Evolutionary conservation across 768 basidiomycete genomes (phyloP).

Genomic region (Mycena amicta): DNA sequence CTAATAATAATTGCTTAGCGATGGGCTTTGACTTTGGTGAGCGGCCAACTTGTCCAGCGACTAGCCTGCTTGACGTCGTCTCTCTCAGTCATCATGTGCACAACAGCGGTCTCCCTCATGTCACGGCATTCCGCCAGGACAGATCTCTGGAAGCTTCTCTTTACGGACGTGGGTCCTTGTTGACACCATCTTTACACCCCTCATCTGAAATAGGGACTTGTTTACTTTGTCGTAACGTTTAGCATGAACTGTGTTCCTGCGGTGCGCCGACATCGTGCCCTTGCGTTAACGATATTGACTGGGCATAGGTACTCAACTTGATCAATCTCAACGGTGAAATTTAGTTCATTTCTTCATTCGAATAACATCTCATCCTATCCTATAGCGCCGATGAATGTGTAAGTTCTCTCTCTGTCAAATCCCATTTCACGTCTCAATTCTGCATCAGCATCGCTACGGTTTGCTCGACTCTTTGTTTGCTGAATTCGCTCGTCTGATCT

Average conservation of each 20-base stretch:
- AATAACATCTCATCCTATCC: constrained; percentile 8
- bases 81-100: background rate
- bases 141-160: constrained; percentile 69
- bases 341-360: background rate
- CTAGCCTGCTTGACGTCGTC: background rate
- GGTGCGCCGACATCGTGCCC: constrained; percentile 37
- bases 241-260: constrained; percentile 69
- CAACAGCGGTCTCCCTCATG: constrained; percentile 20
- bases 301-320: constrained; percentile 53
- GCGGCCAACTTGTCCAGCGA: background rate
- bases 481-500: too few species aligned
- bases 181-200: background rate
- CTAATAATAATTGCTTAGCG: constrained; percentile 39
- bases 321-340: constrained; percentile 59
- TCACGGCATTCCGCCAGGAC: constrained; percentile 55
- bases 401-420: constrained; percentile 27
- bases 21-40: constrained; percentile 63
- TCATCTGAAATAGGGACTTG: constrained; percentile 44
- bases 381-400: constrained; percentile 65
- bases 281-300: background rate
- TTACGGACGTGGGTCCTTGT: constrained; percentile 47
- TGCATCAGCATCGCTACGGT: constrained; percentile 64
- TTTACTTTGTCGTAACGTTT: constrained; percentile 66
- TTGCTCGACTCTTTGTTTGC: too few species aligned
- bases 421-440: too few species aligned